These are phyloP conservation scores for Fagus sylvatica DNA, from an alignment of 306 rosid genomes.

Conservation along the genomic window DNA sequence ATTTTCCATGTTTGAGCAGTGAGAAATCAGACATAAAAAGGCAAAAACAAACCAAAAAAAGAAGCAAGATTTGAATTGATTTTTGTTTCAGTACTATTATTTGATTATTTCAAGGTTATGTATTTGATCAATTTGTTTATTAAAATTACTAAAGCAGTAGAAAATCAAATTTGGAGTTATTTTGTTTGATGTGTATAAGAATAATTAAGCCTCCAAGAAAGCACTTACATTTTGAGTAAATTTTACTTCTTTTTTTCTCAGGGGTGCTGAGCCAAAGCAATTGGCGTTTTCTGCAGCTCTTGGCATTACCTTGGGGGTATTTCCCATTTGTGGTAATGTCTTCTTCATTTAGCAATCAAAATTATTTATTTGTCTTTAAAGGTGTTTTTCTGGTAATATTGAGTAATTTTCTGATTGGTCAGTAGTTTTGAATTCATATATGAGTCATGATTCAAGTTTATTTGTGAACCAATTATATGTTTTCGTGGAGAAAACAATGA, in stretches of 20 bases:
- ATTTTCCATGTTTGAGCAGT: neutral
- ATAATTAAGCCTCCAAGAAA: neutral
- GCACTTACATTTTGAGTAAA: neutral
- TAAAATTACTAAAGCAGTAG: neutral
- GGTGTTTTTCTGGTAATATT: neutral
- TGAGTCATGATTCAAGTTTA: neutral
- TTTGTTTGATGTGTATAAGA: neutral
- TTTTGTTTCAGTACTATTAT: neutral
- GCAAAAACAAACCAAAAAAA: too few relatives aligned
- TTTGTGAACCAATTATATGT: neutral
- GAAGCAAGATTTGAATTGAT: neutral
- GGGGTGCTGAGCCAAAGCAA: conserved; percentile 89
- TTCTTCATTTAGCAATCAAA: conserved; percentile 6
- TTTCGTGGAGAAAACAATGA: conserved; percentile 5
- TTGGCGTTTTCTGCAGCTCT: conserved; percentile 92
- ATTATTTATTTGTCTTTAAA: neutral
- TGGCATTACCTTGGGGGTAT: conserved; percentile 82
- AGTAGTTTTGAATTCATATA: neutral
- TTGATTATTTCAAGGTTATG: neutral
- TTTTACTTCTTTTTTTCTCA: conserved; percentile 26
- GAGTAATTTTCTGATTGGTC: conserved; percentile 8
- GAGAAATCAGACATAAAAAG: neutral
- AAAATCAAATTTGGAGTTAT: neutral
- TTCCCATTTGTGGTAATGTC: conserved; percentile 77
- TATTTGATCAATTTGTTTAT: neutral